phyloP scores from a whole-genome alignment of 2,329 filamentous ascomycete species.

The Aspergillus flavus region DNA sequence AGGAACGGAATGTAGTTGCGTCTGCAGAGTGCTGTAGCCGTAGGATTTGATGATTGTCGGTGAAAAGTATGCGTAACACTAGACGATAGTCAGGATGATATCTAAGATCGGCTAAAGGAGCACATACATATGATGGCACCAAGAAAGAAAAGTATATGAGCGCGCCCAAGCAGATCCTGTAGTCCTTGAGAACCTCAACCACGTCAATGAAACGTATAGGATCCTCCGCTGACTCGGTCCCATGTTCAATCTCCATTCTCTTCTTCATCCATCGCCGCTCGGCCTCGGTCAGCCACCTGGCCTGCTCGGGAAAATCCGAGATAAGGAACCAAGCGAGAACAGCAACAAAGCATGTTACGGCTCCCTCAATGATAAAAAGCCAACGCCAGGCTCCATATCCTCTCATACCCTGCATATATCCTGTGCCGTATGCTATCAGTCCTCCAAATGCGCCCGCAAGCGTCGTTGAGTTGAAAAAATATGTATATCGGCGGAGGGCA shows the following conservation, averaged over 20 bases:
- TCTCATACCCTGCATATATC: conserved; percentile 54
- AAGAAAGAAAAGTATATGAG: conserved; percentile 68
- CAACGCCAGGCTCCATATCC: conserved; percentile 59
- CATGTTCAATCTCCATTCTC: conserved; percentile 68
- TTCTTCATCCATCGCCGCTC: conserved; percentile 68
- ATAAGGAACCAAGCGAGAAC: conserved; percentile 64
- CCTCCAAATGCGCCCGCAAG: conserved; percentile 63
- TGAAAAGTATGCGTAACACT: conserved; percentile 70
- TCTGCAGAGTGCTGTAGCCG: conserved; percentile 52
- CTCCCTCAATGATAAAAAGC: conserved; percentile 62
- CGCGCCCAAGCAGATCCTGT: conserved; percentile 70
- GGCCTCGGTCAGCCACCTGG: conserved; percentile 66
- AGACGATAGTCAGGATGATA: background rate
- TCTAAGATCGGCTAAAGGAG: background rate
- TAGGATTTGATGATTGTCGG: conserved; percentile 71
- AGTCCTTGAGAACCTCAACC: conserved; percentile 69
- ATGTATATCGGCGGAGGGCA: conserved; percentile 82
- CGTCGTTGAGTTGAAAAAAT: conserved; percentile 77
- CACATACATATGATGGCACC: conserved; percentile 30
- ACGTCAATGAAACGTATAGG: conserved; percentile 63
- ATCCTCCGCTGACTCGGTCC: conserved; percentile 63
- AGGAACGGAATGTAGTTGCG: conserved; percentile 54
- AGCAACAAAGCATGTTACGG: conserved; percentile 61
- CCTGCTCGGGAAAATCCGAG: conserved; percentile 71
- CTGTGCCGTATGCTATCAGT: conserved; percentile 59